Evolutionary conservation across 75 land plant genomes (phyloP).

Genomic region (Picea glauca): DNA sequence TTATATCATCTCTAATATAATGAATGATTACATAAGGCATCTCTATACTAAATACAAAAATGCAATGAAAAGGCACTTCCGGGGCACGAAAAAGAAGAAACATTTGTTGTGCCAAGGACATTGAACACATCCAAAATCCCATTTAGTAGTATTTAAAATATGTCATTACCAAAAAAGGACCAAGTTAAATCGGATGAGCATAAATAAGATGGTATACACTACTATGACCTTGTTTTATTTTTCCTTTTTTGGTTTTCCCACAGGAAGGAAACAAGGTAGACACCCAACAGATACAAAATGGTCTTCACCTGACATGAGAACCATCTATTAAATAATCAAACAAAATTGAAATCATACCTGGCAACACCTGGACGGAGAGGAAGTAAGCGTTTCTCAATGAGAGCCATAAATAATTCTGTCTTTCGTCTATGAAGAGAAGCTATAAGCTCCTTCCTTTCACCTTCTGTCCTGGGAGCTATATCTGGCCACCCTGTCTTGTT

Average conservation of each 20-base stretch:
- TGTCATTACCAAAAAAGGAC: too few species aligned
- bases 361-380: conserved; percentile 98
- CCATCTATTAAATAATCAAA: not conserved
- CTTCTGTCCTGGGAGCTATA: conserved; percentile 59
- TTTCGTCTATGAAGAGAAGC: conserved; percentile 93
- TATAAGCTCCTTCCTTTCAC: conserved; percentile 74
- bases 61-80: too few species aligned
- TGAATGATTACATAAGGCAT: too few species aligned
- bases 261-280: not conserved
- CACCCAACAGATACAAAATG: not conserved
- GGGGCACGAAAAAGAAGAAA: too few species aligned
- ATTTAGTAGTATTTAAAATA: too few species aligned
- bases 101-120: too few species aligned
- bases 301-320: not conserved
- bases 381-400: conserved; percentile 75
- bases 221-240: not conserved
- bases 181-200: too few species aligned
- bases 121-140: too few species aligned
- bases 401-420: conserved; percentile 90
- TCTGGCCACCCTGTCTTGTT: conserved; percentile 89
- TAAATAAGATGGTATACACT: too few species aligned
- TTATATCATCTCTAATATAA: too few species aligned
- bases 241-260: not conserved
- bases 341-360: conserved; percentile 29
- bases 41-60: too few species aligned